Base-by-base conservation (phyloP, 768 basidiomycete species). In the Artomyces pyxidatus region DNA sequence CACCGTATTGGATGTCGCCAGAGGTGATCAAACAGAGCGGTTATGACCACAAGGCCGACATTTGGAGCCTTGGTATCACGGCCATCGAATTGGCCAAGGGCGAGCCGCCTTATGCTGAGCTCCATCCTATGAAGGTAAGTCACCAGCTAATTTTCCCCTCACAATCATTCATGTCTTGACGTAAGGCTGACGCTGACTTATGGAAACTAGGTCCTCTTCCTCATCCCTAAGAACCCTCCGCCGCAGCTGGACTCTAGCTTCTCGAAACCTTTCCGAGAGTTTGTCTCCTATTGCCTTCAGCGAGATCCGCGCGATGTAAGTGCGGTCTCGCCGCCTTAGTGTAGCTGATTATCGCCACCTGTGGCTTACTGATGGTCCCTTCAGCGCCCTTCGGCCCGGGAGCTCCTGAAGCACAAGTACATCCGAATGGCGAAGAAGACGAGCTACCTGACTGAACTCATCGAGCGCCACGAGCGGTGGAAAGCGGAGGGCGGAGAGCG, bases 1-100 rank as follows among this genome's bases (percentile, higher is more conserved):
- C 95, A 16, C 95, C 95, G 3, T 99, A 98, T 63, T 99, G 96
- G 96, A 99, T 99, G 96, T 92, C 91, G 6, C 96, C 96, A 6
- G 96, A 99, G 63, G 94, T 98, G 21, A 99, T 99, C 72, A 98
- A 98, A 65, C 96, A 99, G 68, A 95, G 92, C 49, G 96, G 96
- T 4, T 99, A 99, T 67, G 96, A 98, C 60, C 88, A 94, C 65
- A 98, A 97, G 63, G 96, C 96, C 14, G 96, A 99, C 66, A 97
- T 99, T 42, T 99, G 96, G 96, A 91, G 88, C 66, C 69, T 99
- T 54, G 96, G 95, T 12, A 95, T 95, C 58, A 99, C 96, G 6
- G 89, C 92, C 26, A 97, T 98, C 57, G 96, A 99, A 65, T 74
- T 99, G 58, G 96, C 96, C 1, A 94, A 87, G 66, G 95, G 95